Percentiles rank a stretch among this genome's conserved stretches.
phyloP scores from a whole-genome alignment of 2,329 filamentous ascomycete genomes.

The Pseudogymnoascus sp. region DNA sequence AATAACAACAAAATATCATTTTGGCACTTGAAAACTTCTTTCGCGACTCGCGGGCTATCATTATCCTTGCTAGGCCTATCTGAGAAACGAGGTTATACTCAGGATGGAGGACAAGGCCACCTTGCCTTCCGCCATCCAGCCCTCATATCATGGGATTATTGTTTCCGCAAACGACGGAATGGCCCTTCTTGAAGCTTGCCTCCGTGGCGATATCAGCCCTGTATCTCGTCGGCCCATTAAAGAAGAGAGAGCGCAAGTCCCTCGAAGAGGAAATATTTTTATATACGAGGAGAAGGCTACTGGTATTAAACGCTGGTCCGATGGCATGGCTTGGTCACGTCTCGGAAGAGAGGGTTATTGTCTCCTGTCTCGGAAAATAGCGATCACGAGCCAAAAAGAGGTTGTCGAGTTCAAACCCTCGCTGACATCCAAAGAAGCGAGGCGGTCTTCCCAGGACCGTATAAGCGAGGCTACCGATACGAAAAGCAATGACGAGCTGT shows the following conservation, averaged over 20 bases:
- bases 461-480: background rate
- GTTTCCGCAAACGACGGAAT: slow-evolving; percentile 68
- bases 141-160: slow-evolving; percentile 62
- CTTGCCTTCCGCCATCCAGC: slow-evolving; percentile 36
- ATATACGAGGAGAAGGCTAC: slow-evolving; percentile 89
- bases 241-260: slow-evolving; percentile 67
- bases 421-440: background rate
- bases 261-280: slow-evolving; percentile 78
- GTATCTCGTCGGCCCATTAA: slow-evolving; percentile 82
- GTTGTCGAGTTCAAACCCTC: background rate
- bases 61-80: background rate
- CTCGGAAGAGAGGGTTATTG: no score
- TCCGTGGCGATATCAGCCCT: slow-evolving; percentile 63
- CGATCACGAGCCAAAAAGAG: background rate
- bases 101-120: background rate
- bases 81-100: background rate
- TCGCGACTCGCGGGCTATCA: background rate
- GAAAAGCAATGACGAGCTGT: background rate
- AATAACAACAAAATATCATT: background rate
- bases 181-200: slow-evolving; percentile 71
- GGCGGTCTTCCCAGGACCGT: background rate
- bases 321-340: slow-evolving; percentile 85
- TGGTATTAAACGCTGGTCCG: slow-evolving; percentile 90
- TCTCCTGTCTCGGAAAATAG: background rate
- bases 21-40: background rate